phyloP scores from a whole-genome alignment of 2,329 filamentous ascomycete species.

The Epichloe aotearoae region DNA sequence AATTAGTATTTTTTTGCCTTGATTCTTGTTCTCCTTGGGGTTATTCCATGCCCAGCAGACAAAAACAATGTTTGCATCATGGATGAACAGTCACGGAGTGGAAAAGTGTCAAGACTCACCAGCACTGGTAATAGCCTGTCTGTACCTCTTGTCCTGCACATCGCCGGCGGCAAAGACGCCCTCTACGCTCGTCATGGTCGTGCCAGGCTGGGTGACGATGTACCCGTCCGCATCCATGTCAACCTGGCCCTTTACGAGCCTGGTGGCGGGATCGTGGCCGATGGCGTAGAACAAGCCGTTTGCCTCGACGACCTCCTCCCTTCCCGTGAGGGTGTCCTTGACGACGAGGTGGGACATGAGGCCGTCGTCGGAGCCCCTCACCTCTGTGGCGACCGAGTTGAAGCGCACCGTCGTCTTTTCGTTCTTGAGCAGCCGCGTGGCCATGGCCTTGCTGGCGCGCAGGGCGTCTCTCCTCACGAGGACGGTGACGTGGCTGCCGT shows the following conservation, averaged over 20 bases:
- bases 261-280: conserved; percentile 86
- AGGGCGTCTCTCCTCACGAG: conserved; percentile 80
- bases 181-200: conserved; percentile 72
- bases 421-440: conserved; percentile 65
- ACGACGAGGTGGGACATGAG: conserved; percentile 82
- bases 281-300: conserved; percentile 96
- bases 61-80: too few species aligned
- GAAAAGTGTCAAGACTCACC: conserved; percentile 43
- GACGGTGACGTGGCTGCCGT: conserved; percentile 87
- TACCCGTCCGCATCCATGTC: conserved; percentile 85
- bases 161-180: conserved; percentile 96
- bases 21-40: neutral
- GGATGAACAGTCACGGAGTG: neutral
- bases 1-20: neutral
- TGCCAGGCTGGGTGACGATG: conserved; percentile 77
- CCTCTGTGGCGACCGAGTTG: conserved; percentile 69
- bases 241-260: conserved; percentile 81
- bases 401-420: conserved; percentile 85
- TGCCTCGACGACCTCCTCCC: conserved; percentile 72
- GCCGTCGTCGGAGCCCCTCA: conserved; percentile 72
- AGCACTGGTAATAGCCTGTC: conserved; percentile 94
- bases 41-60: too few species aligned
- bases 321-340: conserved; percentile 62
- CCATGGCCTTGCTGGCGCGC: conserved; percentile 85
- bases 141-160: conserved; percentile 96